Evolutionary conservation across 805 yeast genomes (phyloP).

Genomic region (Candida nonsorbophila): DNA sequence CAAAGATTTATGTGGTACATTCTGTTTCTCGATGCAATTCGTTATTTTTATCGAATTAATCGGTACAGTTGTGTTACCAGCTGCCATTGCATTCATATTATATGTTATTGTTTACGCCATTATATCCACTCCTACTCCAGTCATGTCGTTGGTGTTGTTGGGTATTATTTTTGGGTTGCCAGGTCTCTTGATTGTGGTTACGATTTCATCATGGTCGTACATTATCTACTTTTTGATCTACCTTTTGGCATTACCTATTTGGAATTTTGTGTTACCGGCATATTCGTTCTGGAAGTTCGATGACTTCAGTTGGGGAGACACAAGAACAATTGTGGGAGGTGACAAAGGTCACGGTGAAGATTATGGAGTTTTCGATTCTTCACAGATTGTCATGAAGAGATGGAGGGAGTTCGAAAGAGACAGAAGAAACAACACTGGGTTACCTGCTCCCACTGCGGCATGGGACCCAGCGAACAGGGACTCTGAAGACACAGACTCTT

Average conservation of each 20-base stretch:
- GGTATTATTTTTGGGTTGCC: constrained; percentile 82
- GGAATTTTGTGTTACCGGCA: constrained; percentile 85
- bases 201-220: constrained; percentile 70
- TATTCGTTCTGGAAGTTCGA: constrained; percentile 95
- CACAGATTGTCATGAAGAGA: constrained; percentile 81
- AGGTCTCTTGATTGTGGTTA: constrained; percentile 71
- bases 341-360: constrained; percentile 62
- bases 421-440: constrained; percentile 26
- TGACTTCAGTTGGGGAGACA: constrained; percentile 96
- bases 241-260: constrained; percentile 77
- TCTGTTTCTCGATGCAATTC: constrained; percentile 93
- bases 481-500: no score
- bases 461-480: constrained; percentile 40
- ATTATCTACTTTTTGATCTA: constrained; percentile 76
- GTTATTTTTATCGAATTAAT: constrained; percentile 77
- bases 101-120: constrained; percentile 73
- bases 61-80: constrained; percentile 85
- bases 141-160: constrained; percentile 68
- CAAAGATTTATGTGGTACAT: constrained; percentile 87
- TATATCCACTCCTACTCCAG: constrained; percentile 69
- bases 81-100: constrained; percentile 77
- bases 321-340: constrained; percentile 71
- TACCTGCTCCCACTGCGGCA: constrained; percentile 30
- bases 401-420: constrained; percentile 94
- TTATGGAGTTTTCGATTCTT: constrained; percentile 88